phyloP scores from a whole-genome alignment of 306 rosid species.

The Lathyrus tuberosus region DNA sequence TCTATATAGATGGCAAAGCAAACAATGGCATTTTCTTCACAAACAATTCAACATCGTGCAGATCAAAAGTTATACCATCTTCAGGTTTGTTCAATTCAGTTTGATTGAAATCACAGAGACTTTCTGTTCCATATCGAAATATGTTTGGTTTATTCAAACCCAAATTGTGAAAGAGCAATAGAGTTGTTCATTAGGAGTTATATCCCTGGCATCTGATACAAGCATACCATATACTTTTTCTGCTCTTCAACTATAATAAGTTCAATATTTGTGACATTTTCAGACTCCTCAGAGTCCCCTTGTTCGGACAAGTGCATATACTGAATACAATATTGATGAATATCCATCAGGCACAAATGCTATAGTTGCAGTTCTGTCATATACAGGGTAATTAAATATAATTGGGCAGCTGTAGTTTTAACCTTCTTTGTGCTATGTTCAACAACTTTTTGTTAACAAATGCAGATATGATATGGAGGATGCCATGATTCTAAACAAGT shows the following conservation, averaged over 20 bases:
- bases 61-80: slow-evolving; percentile 95
- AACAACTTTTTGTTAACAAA: slow-evolving; percentile 35
- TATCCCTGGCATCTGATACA: slow-evolving; percentile 13
- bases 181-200: slow-evolving; percentile 28
- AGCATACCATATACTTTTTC: slow-evolving; percentile 11
- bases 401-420: slow-evolving; percentile 21
- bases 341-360: slow-evolving; percentile 95
- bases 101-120: slow-evolving; percentile 22
- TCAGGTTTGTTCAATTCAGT: slow-evolving; percentile 63
- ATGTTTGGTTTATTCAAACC: slow-evolving; percentile 23
- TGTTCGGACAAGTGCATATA: slow-evolving; percentile 80
- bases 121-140: background rate
- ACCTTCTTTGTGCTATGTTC: slow-evolving; percentile 28
- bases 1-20: slow-evolving; percentile 91
- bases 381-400: slow-evolving; percentile 81
- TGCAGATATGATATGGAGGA: slow-evolving; percentile 97
- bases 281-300: slow-evolving; percentile 95
- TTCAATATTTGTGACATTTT: slow-evolving; percentile 42
- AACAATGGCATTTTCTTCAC: slow-evolving; percentile 92
- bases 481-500: slow-evolving; percentile 96
- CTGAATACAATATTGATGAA: slow-evolving; percentile 71
- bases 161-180: background rate
- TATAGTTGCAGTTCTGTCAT: slow-evolving; percentile 91
- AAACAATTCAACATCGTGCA: slow-evolving; percentile 80
- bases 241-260: background rate